A percentile compares a stretch with the other conserved stretches of the same genome.
Evolutionary conservation across 345 rosid species (phyloP).

Genomic region (Gossypium arboreum): DNA sequence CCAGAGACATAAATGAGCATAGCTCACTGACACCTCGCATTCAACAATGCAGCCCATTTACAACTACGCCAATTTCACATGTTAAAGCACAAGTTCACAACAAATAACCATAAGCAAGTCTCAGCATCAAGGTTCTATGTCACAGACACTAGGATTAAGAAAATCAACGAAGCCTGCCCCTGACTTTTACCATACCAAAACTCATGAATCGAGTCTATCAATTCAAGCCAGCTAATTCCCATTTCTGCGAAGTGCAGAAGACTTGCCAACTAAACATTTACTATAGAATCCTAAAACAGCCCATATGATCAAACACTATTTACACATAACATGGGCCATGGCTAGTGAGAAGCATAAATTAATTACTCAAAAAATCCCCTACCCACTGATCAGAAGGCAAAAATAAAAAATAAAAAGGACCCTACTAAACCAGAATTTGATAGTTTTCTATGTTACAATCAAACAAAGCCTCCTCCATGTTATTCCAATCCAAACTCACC

Average conservation of each 20-base stretch:
- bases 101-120: not conserved
- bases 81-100: not conserved
- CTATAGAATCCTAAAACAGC: not conserved
- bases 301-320: not conserved
- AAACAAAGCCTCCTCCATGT: not conserved
- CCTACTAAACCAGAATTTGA: not conserved
- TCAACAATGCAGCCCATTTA: too few relatives aligned
- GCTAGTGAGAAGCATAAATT: not conserved
- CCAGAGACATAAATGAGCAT: not conserved
- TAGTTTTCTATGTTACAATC: not conserved
- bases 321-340: not conserved
- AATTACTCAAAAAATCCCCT: not conserved
- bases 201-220: not conserved
- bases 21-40: not conserved
- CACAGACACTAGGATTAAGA: not conserved
- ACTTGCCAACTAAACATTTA: not conserved
- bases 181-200: not conserved
- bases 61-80: not conserved
- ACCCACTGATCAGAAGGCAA: not conserved
- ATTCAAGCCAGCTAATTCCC: not conserved
- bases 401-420: not conserved
- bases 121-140: not conserved
- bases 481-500: not conserved
- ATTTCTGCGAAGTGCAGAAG: not conserved
- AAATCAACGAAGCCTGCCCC: not conserved